Evolutionary conservation across 2,329 filamentous ascomycete species (phyloP).

Genomic region (Aureobasidium sp.): DNA sequence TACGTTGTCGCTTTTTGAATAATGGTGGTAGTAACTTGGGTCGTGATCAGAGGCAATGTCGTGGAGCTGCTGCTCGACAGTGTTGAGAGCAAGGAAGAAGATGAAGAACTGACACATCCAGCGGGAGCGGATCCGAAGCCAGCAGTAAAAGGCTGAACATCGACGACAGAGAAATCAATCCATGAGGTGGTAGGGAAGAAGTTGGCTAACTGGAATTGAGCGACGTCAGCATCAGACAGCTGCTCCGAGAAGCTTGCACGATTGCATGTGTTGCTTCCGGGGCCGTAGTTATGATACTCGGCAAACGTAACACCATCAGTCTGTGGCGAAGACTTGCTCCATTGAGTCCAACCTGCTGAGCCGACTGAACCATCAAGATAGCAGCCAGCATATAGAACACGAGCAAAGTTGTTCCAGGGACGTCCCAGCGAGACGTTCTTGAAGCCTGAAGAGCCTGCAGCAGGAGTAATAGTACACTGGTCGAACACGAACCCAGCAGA

Average conservation of each 20-base stretch:
- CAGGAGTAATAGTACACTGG: conserved; percentile 30
- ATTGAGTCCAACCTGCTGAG: conserved; percentile 26
- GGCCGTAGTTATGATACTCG: conserved; percentile 34
- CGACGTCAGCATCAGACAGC: conserved; percentile 30
- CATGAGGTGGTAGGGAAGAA: conserved; percentile 37
- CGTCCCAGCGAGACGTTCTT: conserved; percentile 23
- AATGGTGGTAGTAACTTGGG: conserved; percentile 6
- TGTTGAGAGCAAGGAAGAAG: conserved; percentile 18
- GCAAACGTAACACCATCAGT: conserved; percentile 27
- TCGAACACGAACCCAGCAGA: conserved; percentile 34
- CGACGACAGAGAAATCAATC: conserved; percentile 37
- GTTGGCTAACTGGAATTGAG: conserved; percentile 34
- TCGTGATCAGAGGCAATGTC: conserved; percentile 5
- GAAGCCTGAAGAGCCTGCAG: conserved; percentile 26
- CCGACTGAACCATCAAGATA: conserved; percentile 21
- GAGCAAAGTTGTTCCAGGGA: conserved; percentile 23
- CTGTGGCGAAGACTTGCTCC: conserved; percentile 26
- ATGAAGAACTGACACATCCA: conserved; percentile 19
- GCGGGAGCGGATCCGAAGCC: conserved; percentile 28
- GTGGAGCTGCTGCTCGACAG: conserved; percentile 4
- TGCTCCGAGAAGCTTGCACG: conserved; percentile 34
- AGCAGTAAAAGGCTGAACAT: conserved; percentile 33
- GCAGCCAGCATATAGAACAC: conserved; percentile 21
- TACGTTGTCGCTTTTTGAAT: conserved; percentile 23
- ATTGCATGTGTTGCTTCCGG: conserved; percentile 28